Evolutionary conservation across 345 rosid species (phyloP).

Genomic region (Capsella bursapastoris): DNA sequence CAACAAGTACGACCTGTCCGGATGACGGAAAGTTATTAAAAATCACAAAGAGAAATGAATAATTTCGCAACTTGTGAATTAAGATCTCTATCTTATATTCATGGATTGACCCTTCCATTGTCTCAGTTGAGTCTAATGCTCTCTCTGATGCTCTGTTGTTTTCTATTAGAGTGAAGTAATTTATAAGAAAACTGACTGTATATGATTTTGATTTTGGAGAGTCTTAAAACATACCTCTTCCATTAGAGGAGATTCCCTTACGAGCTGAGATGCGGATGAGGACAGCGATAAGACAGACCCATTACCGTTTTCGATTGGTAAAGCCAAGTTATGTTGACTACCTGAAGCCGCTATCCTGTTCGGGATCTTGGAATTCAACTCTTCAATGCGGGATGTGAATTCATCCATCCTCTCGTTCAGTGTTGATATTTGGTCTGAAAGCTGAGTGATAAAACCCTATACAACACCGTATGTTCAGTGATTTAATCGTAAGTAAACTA

Average conservation of each 20-base stretch:
- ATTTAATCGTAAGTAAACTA: neutral
- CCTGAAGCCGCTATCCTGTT: constrained; percentile 59
- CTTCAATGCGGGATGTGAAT: constrained; percentile 81
- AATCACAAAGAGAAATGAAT: neutral
- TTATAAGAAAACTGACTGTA: neutral
- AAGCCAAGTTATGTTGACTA: constrained; percentile 79
- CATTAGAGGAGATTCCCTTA: constrained; percentile 78
- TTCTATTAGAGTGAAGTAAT: constrained; percentile 7
- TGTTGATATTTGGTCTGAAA: constrained; percentile 95
- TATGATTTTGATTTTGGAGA: constrained; percentile 20
- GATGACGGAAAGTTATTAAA: neutral
- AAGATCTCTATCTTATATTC: neutral
- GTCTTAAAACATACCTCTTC: constrained; percentile 74
- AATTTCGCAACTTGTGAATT: neutral
- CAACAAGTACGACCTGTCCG: constrained; percentile 63
- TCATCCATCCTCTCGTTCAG: constrained; percentile 96
- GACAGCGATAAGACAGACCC: constrained; percentile 75
- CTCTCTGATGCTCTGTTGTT: constrained; percentile 15
- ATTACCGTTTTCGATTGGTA: constrained; percentile 75
- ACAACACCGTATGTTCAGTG: constrained; percentile 25
- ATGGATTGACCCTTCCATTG: neutral
- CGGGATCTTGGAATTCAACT: constrained; percentile 76
- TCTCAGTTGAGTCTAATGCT: constrained; percentile 1
- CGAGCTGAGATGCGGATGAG: constrained; percentile 82
- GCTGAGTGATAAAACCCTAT: constrained; percentile 86